Conservation (phyloP, 106 monocot genomes). For the Acorus gramineus region DNA sequence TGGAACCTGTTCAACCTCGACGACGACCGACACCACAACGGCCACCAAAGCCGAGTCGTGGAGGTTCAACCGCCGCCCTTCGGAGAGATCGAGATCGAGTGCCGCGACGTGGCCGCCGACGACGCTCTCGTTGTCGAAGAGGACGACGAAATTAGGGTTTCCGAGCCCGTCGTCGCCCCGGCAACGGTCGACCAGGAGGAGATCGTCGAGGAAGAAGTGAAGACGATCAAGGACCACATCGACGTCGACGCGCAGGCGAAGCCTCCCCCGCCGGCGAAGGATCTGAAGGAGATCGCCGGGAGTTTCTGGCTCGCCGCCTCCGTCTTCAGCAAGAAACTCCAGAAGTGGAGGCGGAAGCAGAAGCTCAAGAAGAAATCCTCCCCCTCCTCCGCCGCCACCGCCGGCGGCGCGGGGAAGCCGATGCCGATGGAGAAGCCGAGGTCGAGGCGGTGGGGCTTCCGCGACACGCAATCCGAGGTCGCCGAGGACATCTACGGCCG, state of each 20-base stretch:
- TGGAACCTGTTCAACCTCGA: slow-evolving; percentile 40
- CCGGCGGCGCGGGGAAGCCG: too few species aligned
- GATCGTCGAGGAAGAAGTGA: slow-evolving; percentile 10
- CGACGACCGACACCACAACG: not conserved
- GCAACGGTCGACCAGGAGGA: slow-evolving; percentile 8
- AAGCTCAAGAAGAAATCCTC: slow-evolving; percentile 33
- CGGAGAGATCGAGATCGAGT: slow-evolving; percentile 3
- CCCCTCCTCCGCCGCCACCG: not conserved
- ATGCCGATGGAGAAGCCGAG: too few species aligned
- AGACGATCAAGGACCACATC: too few species aligned
- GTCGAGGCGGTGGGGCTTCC: not conserved
- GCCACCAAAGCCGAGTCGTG: too few species aligned
- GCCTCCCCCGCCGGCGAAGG: not conserved
- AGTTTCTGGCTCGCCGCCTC: slow-evolving; percentile 60
- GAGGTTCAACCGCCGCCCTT: not conserved
- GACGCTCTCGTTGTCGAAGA: not conserved
- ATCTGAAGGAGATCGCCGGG: slow-evolving; percentile 27
- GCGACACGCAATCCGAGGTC: slow-evolving; percentile 49
- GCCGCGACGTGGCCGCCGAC: not conserved
- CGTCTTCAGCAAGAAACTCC: slow-evolving; percentile 67
- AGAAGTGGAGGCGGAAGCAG: slow-evolving; percentile 50
- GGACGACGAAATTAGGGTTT: slow-evolving; percentile 16
- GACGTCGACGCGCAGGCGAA: too few species aligned
- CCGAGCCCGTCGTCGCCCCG: not conserved
- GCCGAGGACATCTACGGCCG: slow-evolving; percentile 43